phyloP scores from a whole-genome alignment of 495 filamentous ascomycete genomes.

The Neurospora sp. region DNA sequence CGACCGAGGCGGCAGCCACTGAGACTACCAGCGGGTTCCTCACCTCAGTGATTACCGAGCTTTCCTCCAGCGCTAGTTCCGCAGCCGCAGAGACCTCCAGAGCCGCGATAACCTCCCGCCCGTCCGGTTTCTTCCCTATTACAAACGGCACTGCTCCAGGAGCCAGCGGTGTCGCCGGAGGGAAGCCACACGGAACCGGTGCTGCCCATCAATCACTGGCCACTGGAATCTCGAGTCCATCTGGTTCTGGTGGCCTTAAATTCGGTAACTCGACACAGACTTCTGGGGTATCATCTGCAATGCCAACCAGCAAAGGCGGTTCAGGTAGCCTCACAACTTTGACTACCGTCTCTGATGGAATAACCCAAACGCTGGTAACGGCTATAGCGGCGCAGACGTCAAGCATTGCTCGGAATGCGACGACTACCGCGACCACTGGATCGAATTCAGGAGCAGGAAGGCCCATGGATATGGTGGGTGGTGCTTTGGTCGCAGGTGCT shows the following conservation, averaged over 20 bases:
- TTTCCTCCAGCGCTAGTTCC: not conserved
- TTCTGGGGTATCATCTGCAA: not conserved
- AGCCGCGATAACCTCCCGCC: not conserved
- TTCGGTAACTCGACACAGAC: not conserved
- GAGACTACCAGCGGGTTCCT: not conserved
- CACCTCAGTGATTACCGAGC: not conserved
- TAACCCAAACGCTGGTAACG: not conserved
- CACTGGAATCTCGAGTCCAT: not conserved
- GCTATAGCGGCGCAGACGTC: slow-evolving; percentile 1
- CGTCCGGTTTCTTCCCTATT: not conserved
- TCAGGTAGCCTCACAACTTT: not conserved
- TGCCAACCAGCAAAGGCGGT: not conserved
- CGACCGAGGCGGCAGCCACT: not conserved
- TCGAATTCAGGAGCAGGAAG: not conserved
- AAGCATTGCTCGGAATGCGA: not conserved
- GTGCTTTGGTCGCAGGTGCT: slow-evolving; percentile 1
- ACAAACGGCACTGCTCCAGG: slow-evolving; percentile 1
- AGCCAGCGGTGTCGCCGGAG: not conserved
- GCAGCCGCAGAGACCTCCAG: not conserved
- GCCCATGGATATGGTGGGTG: not conserved
- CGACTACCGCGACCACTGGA: not conserved
- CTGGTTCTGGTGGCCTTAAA: not conserved
- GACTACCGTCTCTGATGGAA: slow-evolving; percentile 2
- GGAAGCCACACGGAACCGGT: not conserved
- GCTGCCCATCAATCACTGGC: not conserved